Percentiles rank a stretch among this genome's conserved stretches.
phyloP scores from a whole-genome alignment of 352 stramenopile genomes.

The Globisporangium spiculum region DNA sequence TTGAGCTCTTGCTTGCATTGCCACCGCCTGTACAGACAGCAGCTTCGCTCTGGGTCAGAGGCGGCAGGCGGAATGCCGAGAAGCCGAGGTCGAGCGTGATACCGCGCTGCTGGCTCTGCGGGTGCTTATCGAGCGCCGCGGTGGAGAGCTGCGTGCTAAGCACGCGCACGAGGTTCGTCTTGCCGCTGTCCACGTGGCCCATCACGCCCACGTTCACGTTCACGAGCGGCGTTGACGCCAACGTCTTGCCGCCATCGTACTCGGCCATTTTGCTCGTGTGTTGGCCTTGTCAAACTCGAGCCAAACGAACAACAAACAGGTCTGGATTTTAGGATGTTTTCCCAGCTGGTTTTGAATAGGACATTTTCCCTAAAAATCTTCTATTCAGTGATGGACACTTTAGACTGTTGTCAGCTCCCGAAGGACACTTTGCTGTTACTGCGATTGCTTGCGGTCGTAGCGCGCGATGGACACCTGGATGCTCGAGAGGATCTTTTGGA shows the following conservation, averaged over 20 bases:
- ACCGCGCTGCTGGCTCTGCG: conserved; percentile 94
- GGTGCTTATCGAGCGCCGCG: conserved; percentile 97
- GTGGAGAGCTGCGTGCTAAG: conserved; percentile 97
- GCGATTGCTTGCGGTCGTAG: conserved; percentile 31
- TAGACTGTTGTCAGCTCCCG: background rate
- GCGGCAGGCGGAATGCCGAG: conserved; percentile 90
- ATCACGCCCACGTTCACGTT: conserved; percentile 99
- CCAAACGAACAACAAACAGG: background rate
- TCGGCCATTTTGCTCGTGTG: background rate
- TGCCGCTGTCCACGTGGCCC: conserved; percentile 98
- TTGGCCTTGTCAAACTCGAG: background rate
- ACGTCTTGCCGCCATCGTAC: background rate
- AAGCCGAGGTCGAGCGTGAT: conserved; percentile 99
- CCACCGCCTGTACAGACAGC: background rate
- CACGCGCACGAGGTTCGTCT: conserved; percentile 96
- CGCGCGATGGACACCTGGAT: conserved; percentile 38
- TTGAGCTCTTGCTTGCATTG: conserved; percentile 1
- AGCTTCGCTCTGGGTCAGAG: background rate
- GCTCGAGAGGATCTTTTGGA: conserved; percentile 44
- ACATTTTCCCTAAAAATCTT: background rate
- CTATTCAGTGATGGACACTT: background rate
- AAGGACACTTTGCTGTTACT: background rate
- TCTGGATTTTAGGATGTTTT: background rate
- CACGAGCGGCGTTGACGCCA: background rate
- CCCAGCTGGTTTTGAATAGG: background rate